Percentiles rank a stretch among this genome's conserved stretches.
Evolutionary conservation across 2,329 filamentous ascomycete genomes (phyloP).

Genomic region (Corynespora cassiicola): DNA sequence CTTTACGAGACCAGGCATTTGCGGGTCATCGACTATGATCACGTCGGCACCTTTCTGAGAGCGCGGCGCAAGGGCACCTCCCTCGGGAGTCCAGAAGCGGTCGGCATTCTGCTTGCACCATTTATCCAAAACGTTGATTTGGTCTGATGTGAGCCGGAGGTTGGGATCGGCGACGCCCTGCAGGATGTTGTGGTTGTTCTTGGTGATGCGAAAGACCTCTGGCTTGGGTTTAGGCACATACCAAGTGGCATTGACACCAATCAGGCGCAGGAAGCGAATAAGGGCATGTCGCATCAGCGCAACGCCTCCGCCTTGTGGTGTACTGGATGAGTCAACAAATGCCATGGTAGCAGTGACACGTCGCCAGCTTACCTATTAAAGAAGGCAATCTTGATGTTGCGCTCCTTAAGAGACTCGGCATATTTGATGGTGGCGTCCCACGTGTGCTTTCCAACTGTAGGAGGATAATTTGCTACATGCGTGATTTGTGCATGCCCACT

Average conservation of each 20-base stretch:
- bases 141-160: conserved; percentile 68
- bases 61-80: conserved; percentile 69
- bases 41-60: conserved; percentile 77
- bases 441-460: conserved; percentile 66
- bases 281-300: conserved; percentile 83
- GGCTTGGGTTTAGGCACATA: conserved; percentile 82
- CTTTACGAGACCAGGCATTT: conserved; percentile 81
- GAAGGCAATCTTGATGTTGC: conserved; percentile 74
- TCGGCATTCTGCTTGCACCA: conserved; percentile 79
- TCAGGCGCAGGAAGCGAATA: conserved; percentile 70
- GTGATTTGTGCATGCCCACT: conserved; percentile 69
- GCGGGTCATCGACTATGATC: conserved; percentile 80
- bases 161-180: conserved; percentile 75
- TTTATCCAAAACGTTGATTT: conserved; percentile 67
- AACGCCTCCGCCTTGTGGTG: conserved; percentile 82
- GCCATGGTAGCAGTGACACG: too few species aligned
- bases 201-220: conserved; percentile 81
- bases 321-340: too few species aligned
- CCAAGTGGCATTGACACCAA: conserved; percentile 76
- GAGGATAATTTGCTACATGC: conserved; percentile 63
- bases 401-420: conserved; percentile 66
- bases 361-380: too few species aligned
- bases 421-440: conserved; percentile 72
- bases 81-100: conserved; percentile 74
- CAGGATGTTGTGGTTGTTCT: conserved; percentile 87